phyloP scores from a whole-genome alignment of 495 filamentous ascomycete genomes.

The Cercophora samala region DNA sequence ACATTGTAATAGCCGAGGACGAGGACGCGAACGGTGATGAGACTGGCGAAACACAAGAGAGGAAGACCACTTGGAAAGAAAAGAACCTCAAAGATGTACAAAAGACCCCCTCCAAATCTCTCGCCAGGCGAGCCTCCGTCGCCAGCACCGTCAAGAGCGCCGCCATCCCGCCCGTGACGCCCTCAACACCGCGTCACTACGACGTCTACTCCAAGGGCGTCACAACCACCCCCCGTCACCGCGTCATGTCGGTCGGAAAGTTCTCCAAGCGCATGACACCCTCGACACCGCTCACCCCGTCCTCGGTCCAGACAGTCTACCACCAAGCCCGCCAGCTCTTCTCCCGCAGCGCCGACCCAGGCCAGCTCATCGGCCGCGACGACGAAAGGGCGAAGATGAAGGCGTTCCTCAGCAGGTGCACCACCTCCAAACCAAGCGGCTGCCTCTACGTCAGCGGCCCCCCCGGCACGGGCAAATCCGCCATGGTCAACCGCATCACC shows the following conservation, averaged over 20 bases:
- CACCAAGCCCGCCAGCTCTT: slow-evolving; percentile 85
- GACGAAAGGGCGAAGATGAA: slow-evolving; percentile 68
- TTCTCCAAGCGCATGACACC: slow-evolving; percentile 54
- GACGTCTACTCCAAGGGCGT: slow-evolving; percentile 47
- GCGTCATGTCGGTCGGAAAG: slow-evolving; percentile 49
- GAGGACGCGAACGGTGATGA: background rate
- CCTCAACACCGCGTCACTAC: slow-evolving; percentile 59
- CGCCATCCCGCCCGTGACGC: slow-evolving; percentile 53
- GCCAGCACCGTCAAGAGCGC: slow-evolving; percentile 21
- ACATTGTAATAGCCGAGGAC: slow-evolving; percentile 11
- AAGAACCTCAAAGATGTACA: slow-evolving; percentile 21
- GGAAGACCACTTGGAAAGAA: slow-evolving; percentile 4
- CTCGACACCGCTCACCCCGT: slow-evolving; percentile 62
- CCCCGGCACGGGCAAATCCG: slow-evolving; percentile 95
- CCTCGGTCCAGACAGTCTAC: slow-evolving; percentile 66
- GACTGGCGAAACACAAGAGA: background rate
- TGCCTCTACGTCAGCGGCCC: slow-evolving; percentile 95
- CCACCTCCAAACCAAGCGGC: slow-evolving; percentile 61
- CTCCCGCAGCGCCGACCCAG: slow-evolving; percentile 69
- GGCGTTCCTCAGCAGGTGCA: slow-evolving; percentile 63
- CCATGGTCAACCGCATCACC: slow-evolving; percentile 78
- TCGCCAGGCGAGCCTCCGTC: slow-evolving; percentile 15
- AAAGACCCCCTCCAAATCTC: slow-evolving; percentile 31
- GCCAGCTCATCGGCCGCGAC: slow-evolving; percentile 77
- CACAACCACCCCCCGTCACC: slow-evolving; percentile 45